phyloP scores from a whole-genome alignment of 1,284 basidiomycete genomes.

The Tremellales sp. region DNA sequence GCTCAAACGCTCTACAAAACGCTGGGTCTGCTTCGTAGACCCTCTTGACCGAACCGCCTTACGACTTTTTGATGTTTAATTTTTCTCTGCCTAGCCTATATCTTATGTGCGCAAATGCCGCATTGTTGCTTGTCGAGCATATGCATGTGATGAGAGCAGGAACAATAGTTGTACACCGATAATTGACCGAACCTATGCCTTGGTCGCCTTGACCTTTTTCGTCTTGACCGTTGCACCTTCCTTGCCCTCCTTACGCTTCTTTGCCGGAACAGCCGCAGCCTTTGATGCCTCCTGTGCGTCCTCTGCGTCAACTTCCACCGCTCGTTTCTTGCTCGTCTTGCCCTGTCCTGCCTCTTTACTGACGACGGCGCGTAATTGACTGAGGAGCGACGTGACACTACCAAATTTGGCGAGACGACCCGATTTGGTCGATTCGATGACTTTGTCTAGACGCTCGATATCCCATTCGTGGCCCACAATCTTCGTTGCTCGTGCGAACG shows the following conservation, averaged over 20 bases:
- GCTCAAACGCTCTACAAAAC: slow-evolving; percentile 7
- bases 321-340: slow-evolving; percentile 12
- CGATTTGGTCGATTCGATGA: slow-evolving; percentile 47
- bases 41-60: too few relatives aligned
- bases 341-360: slow-evolving; percentile 5
- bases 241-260: slow-evolving; percentile 16
- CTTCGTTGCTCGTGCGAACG: slow-evolving; percentile 63
- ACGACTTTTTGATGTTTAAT: too few relatives aligned
- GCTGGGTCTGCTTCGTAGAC: too few relatives aligned
- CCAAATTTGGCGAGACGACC: slow-evolving; percentile 53
- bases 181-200: slow-evolving; percentile 1
- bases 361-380: slow-evolving; percentile 51
- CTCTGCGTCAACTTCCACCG: slow-evolving; percentile 9
- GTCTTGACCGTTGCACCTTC: slow-evolving; percentile 3
- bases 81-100: too few relatives aligned
- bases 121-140: too few relatives aligned
- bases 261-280: slow-evolving; percentile 6
- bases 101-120: too few relatives aligned
- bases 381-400: slow-evolving; percentile 53
- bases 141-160: too few relatives aligned
- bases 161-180: too few relatives aligned
- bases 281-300: neutral
- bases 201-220: slow-evolving; percentile 11
- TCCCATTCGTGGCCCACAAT: slow-evolving; percentile 52
- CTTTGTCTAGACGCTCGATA: slow-evolving; percentile 48